Percentiles rank a stretch among this genome's conserved stretches.
Conservation (phyloP, 2,329 filamentous ascomycete species). For the Penicillium crustosum region DNA sequence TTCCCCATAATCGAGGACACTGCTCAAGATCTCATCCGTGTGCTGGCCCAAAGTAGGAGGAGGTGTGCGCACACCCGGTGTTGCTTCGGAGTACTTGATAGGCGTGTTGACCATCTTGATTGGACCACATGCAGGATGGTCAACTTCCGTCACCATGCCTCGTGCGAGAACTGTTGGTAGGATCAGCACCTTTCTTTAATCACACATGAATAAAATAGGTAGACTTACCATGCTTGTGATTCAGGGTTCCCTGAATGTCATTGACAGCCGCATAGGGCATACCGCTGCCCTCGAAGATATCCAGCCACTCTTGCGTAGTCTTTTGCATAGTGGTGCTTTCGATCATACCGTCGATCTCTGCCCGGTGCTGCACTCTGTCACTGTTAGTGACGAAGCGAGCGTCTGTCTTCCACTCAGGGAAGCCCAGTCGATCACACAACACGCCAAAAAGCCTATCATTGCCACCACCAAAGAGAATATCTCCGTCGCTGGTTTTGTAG, state of each 20-base stretch:
- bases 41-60: slow-evolving; percentile 87
- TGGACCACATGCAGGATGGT: slow-evolving; percentile 78
- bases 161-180: slow-evolving; percentile 61
- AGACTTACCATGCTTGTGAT: slow-evolving; percentile 73
- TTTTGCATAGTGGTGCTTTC: slow-evolving; percentile 71
- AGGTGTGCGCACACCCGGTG: slow-evolving; percentile 70
- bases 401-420: slow-evolving; percentile 60
- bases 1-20: slow-evolving; percentile 61
- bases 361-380: slow-evolving; percentile 65
- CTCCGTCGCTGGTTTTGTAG: slow-evolving; percentile 65
- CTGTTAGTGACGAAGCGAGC: slow-evolving; percentile 59
- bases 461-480: slow-evolving; percentile 63
- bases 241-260: slow-evolving; percentile 80
- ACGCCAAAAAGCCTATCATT: slow-evolving; percentile 64
- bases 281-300: slow-evolving; percentile 81
- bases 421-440: slow-evolving; percentile 57
- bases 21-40: slow-evolving; percentile 71
- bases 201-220: background rate
- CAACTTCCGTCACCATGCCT: slow-evolving; percentile 84
- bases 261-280: slow-evolving; percentile 96
- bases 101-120: slow-evolving; percentile 92
- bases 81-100: slow-evolving; percentile 86
- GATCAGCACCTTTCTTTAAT: slow-evolving; percentile 1
- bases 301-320: slow-evolving; percentile 86
- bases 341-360: slow-evolving; percentile 73